Percentiles rank a stretch among this genome's conserved stretches.
Conservation (phyloP, 2,329 filamentous ascomycete species). For the Zelopaecilomyces penicillatus region DNA sequence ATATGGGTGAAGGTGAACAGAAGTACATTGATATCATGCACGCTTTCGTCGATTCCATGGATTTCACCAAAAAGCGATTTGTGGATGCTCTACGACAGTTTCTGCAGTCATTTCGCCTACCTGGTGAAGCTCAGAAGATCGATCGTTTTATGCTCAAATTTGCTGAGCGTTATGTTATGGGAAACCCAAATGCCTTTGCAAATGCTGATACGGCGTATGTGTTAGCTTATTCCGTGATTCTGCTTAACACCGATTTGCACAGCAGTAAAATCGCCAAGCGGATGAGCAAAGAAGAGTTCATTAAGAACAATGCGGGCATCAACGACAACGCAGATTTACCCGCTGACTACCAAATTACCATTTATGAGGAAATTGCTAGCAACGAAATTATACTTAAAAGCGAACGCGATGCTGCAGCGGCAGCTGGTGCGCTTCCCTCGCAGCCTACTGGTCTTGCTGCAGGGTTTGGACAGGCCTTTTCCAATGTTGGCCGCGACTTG, state of each 20-base stretch:
- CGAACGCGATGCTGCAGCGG: conserved; percentile 81
- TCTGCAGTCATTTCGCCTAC: conserved; percentile 86
- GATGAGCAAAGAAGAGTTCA: conserved; percentile 96
- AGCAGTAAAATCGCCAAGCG: conserved; percentile 74
- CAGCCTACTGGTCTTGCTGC: conserved; percentile 66
- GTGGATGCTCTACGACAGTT: conserved; percentile 89
- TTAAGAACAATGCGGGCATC: conserved; percentile 98
- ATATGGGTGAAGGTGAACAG: conserved; percentile 83
- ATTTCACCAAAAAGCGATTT: conserved; percentile 84
- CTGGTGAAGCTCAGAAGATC: conserved; percentile 96
- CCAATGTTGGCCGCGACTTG: conserved; percentile 83
- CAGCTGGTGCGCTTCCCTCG: conserved; percentile 54
- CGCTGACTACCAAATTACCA: conserved; percentile 78
- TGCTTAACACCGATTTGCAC: conserved; percentile 94
- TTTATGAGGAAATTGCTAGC: conserved; percentile 83
- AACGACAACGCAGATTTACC: conserved; percentile 93
- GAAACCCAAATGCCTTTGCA: conserved; percentile 94
- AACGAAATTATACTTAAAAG: conserved; percentile 95
- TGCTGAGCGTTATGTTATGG: conserved; percentile 87
- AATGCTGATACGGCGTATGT: conserved; percentile 98
- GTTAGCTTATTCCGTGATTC: conserved; percentile 88
- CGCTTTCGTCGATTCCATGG: conserved; percentile 91
- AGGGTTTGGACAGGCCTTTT: conserved; percentile 78
- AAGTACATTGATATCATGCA: conserved; percentile 98
- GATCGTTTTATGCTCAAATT: conserved; percentile 99